Evolutionary conservation across 345 rosid species (phyloP).

Genomic region (Acer campestre): DNA sequence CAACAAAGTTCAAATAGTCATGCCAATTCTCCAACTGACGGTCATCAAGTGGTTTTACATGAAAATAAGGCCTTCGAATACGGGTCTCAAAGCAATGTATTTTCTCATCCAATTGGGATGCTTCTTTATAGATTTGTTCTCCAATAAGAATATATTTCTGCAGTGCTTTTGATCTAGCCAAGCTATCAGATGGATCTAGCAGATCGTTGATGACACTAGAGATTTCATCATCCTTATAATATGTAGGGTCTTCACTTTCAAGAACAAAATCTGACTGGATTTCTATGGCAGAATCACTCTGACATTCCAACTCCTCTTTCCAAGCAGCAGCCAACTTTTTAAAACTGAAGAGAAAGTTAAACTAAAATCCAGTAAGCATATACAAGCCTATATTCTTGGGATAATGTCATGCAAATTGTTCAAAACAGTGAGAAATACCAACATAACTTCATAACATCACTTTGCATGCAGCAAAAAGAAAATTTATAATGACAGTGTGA

Average conservation of each 20-base stretch:
- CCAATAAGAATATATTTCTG: slow-evolving; percentile 59
- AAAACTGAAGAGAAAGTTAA: slow-evolving; percentile 54
- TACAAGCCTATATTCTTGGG: neutral
- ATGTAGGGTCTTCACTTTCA: slow-evolving; percentile 42
- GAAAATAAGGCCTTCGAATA: slow-evolving; percentile 79
- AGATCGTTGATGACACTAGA: slow-evolving; percentile 51
- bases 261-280: slow-evolving; percentile 37
- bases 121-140: slow-evolving; percentile 53
- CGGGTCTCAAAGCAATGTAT: slow-evolving; percentile 59
- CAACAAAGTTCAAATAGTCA: slow-evolving; percentile 77
- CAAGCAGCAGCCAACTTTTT: slow-evolving; percentile 62
- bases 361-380: neutral
- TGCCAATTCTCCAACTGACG: slow-evolving; percentile 82
- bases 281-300: slow-evolving; percentile 33
- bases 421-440: slow-evolving; percentile 2
- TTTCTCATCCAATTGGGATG: slow-evolving; percentile 53
- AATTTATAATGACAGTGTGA: neutral
- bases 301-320: slow-evolving; percentile 55
- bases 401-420: neutral
- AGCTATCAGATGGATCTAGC: slow-evolving; percentile 59
- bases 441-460: neutral
- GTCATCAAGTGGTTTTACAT: slow-evolving; percentile 63
- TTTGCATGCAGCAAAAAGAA: neutral
- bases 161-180: slow-evolving; percentile 53
- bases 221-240: slow-evolving; percentile 50